phyloP scores from a whole-genome alignment of 768 basidiomycete genomes.

The Leccinum sublutescens region DNA sequence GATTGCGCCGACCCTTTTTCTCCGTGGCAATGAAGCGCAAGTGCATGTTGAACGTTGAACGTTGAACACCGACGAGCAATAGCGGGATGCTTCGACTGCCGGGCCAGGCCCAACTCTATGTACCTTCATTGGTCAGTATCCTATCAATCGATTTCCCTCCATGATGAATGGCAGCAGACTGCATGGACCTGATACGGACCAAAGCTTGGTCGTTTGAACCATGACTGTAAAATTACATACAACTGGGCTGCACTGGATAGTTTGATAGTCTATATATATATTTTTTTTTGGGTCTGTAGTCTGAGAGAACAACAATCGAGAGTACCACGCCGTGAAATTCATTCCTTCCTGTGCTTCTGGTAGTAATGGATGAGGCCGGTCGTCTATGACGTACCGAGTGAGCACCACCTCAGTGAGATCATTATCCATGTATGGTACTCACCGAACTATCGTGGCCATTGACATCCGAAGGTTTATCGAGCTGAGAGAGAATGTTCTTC shows the following conservation, averaged over 20 bases:
- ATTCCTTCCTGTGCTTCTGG: conserved; percentile 84
- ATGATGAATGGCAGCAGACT: not conserved
- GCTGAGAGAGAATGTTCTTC: conserved; percentile 90
- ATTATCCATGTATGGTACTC: conserved; percentile 12
- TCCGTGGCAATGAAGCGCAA: too few relatives aligned
- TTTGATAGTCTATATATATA: conserved; percentile 5
- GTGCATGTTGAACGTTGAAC: too few relatives aligned
- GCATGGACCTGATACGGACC: not conserved
- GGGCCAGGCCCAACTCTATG: not conserved
- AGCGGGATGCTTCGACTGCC: not conserved
- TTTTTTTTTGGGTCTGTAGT: not conserved
- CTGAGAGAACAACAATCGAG: not conserved
- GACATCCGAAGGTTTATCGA: conserved; percentile 76
- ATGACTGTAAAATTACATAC: conserved; percentile 15
- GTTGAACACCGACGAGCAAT: not conserved
- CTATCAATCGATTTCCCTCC: too few relatives aligned
- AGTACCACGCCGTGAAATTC: conserved; percentile 15
- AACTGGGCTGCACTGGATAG: not conserved
- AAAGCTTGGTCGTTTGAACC: not conserved
- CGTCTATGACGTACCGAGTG: conserved; percentile 50
- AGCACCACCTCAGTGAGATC: not conserved
- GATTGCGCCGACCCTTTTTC: too few relatives aligned
- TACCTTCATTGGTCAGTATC: not conserved
- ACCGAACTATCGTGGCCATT: conserved; percentile 87
- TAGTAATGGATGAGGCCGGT: conserved; percentile 97